Percentiles rank a stretch among this genome's conserved stretches.
Conservation (phyloP, 2,329 filamentous ascomycete species). For the Elsinoe ampelina region DNA sequence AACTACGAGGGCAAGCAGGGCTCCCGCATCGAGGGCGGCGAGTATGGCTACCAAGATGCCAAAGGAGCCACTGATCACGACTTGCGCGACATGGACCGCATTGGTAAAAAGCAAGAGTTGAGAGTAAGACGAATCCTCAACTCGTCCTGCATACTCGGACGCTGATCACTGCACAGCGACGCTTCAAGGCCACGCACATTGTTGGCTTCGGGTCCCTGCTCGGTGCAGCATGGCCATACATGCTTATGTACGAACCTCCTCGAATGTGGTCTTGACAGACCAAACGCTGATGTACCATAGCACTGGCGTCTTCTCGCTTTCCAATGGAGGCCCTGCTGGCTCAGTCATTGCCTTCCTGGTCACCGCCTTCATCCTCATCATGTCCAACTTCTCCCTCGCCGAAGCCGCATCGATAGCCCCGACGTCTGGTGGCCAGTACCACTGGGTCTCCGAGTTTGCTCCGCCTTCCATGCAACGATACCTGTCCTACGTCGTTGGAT, state of each 20-base stretch:
- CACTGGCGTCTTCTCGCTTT: conserved; percentile 19
- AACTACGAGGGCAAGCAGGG: conserved; percentile 6
- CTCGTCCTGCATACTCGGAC: background rate
- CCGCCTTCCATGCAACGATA: conserved; percentile 36
- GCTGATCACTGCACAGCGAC: conserved; percentile 17
- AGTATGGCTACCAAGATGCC: conserved; percentile 1
- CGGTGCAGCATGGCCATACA: conserved; percentile 21
- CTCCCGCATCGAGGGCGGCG: background rate
- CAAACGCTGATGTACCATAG: background rate
- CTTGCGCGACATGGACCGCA: conserved; percentile 22
- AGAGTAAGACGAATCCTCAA: conserved; percentile 7
- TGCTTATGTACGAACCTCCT: conserved; percentile 13
- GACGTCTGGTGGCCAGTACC: conserved; percentile 50
- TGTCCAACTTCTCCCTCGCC: conserved; percentile 29
- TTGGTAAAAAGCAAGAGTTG: conserved; percentile 24
- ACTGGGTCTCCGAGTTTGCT: conserved; percentile 47
- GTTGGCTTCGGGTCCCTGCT: conserved; percentile 24
- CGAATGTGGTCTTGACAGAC: background rate
- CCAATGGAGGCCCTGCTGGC: conserved; percentile 45
- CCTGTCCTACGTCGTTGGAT: conserved; percentile 43
- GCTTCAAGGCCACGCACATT: conserved; percentile 24
- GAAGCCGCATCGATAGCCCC: conserved; percentile 41
- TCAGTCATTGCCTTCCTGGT: conserved; percentile 45
- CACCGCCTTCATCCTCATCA: conserved; percentile 37
- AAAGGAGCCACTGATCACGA: conserved; percentile 7